Conservation (phyloP, 495 filamentous ascomycete species). For the Symbiotaphrina buchneri region DNA sequence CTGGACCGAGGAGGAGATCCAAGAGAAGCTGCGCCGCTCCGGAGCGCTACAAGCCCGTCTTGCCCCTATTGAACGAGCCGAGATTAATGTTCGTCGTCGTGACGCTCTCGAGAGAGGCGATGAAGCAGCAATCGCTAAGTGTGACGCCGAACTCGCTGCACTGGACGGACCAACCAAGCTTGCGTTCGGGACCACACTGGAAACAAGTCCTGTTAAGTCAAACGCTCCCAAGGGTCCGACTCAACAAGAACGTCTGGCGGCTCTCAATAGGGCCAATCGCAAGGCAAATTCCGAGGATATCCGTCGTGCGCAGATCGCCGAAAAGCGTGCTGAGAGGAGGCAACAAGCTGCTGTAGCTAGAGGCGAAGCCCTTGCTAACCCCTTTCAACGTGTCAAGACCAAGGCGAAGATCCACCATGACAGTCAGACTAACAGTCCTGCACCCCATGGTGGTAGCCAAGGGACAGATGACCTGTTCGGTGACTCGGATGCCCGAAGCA, state of each 20-base stretch:
- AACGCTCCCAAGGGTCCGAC: slow-evolving; percentile 2
- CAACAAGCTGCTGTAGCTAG: slow-evolving; percentile 2
- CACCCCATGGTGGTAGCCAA: too few species aligned
- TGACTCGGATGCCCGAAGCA: too few species aligned
- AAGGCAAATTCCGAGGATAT: slow-evolving; percentile 12
- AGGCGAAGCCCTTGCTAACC: slow-evolving; percentile 2
- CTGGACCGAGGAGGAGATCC: slow-evolving; percentile 63
- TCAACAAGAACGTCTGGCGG: slow-evolving; percentile 10
- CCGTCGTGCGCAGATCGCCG: slow-evolving; percentile 15
- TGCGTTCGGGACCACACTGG: slow-evolving; percentile 38
- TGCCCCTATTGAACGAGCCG: slow-evolving; percentile 37
- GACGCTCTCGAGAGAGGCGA: slow-evolving; percentile 40
- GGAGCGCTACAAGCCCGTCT: slow-evolving; percentile 35
- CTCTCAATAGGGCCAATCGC: slow-evolving; percentile 13
- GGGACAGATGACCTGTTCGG: too few species aligned
- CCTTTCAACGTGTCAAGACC: slow-evolving; percentile 3
- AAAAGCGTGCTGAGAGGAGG: slow-evolving; percentile 6
- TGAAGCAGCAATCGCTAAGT: slow-evolving; percentile 27
- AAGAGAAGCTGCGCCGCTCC: slow-evolving; percentile 48
- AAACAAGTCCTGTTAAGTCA: background rate
- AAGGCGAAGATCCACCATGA: too few species aligned
- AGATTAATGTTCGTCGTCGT: slow-evolving; percentile 34
- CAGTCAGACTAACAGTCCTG: too few species aligned
- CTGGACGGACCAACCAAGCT: slow-evolving; percentile 46
- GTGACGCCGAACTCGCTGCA: slow-evolving; percentile 44